These are phyloP conservation scores for Globisporangium rhizosaccharum DNA, from an alignment of 352 stramenopile genomes.

Conservation along the genomic window DNA sequence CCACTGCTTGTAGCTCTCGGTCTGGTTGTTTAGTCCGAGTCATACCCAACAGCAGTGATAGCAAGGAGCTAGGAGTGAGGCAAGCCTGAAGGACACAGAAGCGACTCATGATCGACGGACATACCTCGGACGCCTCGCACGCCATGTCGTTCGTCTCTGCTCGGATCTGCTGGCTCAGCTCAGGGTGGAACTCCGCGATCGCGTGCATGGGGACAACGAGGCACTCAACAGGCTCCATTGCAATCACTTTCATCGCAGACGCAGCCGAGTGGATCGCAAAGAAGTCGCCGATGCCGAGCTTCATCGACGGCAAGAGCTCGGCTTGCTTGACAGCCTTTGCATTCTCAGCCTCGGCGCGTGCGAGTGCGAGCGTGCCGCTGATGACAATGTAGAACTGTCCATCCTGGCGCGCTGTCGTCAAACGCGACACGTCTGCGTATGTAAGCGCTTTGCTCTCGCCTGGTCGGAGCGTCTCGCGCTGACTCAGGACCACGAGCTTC, in stretches of 20 bases:
- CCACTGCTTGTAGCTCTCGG: constrained; percentile 74
- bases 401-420: neutral
- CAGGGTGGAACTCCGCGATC: constrained; percentile 26
- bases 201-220: constrained; percentile 44
- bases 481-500: constrained; percentile 36
- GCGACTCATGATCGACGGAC: too few species aligned
- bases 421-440: constrained; percentile 2
- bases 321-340: constrained; percentile 41
- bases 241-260: constrained; percentile 56
- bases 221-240: constrained; percentile 63
- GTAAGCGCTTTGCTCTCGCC: constrained; percentile 41
- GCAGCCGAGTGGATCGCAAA: constrained; percentile 30
- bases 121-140: constrained; percentile 37
- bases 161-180: constrained; percentile 30
- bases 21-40: constrained; percentile 16
- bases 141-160: constrained; percentile 31
- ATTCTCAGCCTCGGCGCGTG: constrained; percentile 25
- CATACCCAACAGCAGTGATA: neutral
- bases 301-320: constrained; percentile 45
- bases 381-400: constrained; percentile 61
- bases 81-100: neutral
- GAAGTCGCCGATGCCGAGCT: constrained; percentile 67
- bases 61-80: too few species aligned
- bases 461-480: constrained; percentile 35
- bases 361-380: constrained; percentile 47